Evolutionary conservation across 306 rosid species (phyloP).

Genomic region (Amphicarpaea edgeworthii): DNA sequence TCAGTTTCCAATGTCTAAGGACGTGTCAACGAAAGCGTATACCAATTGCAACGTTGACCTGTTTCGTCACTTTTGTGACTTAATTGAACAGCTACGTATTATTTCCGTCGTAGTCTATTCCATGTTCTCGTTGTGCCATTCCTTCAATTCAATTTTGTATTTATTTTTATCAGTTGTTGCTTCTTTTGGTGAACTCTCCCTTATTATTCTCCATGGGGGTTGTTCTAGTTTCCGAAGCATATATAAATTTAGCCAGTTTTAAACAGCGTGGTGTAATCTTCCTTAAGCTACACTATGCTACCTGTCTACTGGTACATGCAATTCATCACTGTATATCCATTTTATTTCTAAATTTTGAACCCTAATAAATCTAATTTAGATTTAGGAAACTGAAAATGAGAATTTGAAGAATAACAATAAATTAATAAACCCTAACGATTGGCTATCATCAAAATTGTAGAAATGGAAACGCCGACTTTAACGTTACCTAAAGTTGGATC

Average conservation of each 20-base stretch:
- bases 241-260: constrained; percentile 64
- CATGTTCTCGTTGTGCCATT: constrained; percentile 54
- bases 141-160: not conserved
- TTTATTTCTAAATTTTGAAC: not conserved
- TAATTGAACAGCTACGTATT: constrained; percentile 40
- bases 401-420: not conserved
- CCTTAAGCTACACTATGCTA: constrained; percentile 59
- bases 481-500: not conserved
- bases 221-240: constrained; percentile 95
- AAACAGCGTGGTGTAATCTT: constrained; percentile 69
- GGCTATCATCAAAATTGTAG: not conserved
- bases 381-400: not conserved
- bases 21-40: constrained; percentile 95
- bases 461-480: constrained; percentile 44
- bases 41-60: constrained; percentile 48
- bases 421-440: not conserved
- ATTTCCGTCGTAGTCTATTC: constrained; percentile 48
- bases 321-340: not conserved
- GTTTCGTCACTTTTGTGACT: not conserved
- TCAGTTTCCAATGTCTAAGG: constrained; percentile 55
- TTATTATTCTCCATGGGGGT: constrained; percentile 46
- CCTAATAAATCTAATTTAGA: not conserved
- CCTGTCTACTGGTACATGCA: constrained; percentile 90
- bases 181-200: constrained; percentile 81
- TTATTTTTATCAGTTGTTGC: constrained; percentile 54